Evolutionary conservation across 345 rosid species (phyloP), one percentile per base, ranked within the genome.

Genomic region (Abelmoschus esculentus): DNA sequence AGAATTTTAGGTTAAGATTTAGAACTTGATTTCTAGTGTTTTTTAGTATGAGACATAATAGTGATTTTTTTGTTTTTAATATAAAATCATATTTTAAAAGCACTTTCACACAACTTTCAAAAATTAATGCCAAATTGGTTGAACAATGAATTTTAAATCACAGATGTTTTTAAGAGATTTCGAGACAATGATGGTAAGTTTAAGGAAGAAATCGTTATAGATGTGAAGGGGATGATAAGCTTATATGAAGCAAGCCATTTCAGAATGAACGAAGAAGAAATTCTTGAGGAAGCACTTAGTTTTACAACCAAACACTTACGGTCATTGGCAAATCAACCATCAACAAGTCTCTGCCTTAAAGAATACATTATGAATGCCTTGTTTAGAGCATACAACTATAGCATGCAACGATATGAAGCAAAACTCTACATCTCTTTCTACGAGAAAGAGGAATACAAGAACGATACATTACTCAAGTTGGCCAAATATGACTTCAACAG

Each of bases 171-270:
- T 1, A 22, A 22, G 26, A 22, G 26, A 22, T 22, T 22, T 22
- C 0, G 26, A 22, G 26, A 22, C 26, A 22, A 22, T 22, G 1
- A 22, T 22, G 26, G 26, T 22, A 22, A 22, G 26, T 22, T 22
- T 22, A 22, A 22, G 26, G 26, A 22, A 22, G 26, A 22, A 22
- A 1, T 22, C 26, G 1, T 22, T 22, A 1, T 0, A 1, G 26
- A 22, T 22, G 44, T 52, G 1, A 60, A 52, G 60, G 72, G 77
- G 0, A 67, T 74, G 73, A 4, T 74, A 22, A 74, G 77, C 49
- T 55, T 70, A 47, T 31, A 70, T 14, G 78, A 74, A 54, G 77
- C 73, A 0, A 26, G 58, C 13, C 59, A 74, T 40, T 61, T 70
- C 3, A 59, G 55, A 58, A 42, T 13, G 6, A 42, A 54, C 17